Conservation (phyloP, 257 asterid species). For the Solanum lycopersicoides region DNA sequence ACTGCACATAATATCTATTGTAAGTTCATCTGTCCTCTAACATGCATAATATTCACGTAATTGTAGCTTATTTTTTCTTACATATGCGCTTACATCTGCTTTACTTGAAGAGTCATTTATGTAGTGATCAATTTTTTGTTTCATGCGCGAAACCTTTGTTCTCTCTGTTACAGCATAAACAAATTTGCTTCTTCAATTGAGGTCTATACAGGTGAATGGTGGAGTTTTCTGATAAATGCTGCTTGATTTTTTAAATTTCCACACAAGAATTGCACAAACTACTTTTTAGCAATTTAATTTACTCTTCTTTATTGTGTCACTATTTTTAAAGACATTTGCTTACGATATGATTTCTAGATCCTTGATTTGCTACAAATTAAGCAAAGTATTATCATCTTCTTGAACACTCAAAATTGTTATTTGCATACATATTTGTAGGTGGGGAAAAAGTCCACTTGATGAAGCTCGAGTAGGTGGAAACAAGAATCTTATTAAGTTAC, state of each 20-base stretch:
- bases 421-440: conserved; percentile 19
- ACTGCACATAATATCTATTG: neutral
- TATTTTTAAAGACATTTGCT: neutral
- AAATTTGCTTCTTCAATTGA: neutral
- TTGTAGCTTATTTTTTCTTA: neutral
- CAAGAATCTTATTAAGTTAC: conserved; percentile 31
- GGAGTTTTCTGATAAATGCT: neutral
- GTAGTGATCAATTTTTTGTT: neutral
- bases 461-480: conserved; percentile 61
- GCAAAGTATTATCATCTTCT: neutral
- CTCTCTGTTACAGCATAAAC: neutral
- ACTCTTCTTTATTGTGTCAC: neutral
- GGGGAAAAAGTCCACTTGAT: conserved; percentile 67
- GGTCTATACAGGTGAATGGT: neutral
- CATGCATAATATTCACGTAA: neutral
- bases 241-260: neutral
- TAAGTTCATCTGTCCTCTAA: neutral
- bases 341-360: neutral
- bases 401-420: neutral
- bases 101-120: neutral
- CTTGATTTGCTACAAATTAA: neutral
- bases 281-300: neutral
- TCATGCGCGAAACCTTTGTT: neutral
- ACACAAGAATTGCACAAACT: neutral
- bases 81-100: neutral